These are phyloP conservation scores for Hymenoscyphus infarciens DNA, from an alignment of 2,329 filamentous ascomycete genomes.

Conservation along the genomic window DNA sequence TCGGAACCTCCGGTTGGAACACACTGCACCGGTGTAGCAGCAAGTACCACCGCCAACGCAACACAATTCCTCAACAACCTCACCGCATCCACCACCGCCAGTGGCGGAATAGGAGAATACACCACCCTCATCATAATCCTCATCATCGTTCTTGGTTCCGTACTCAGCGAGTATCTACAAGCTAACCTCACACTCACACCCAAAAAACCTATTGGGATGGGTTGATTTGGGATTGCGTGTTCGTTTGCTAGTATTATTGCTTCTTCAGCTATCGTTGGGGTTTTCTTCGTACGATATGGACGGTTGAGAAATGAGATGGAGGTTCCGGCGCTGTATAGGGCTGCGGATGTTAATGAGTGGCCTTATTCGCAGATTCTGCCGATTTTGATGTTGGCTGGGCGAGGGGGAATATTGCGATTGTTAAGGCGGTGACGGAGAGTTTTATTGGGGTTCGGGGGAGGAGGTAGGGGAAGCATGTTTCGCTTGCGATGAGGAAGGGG, in stretches of 20 bases:
- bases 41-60: constrained; percentile 4
- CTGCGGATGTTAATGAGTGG: neutral
- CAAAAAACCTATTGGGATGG: neutral
- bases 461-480: neutral
- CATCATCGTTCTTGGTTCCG: constrained; percentile 1
- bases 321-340: neutral
- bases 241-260: constrained; percentile 1
- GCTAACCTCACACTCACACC: neutral
- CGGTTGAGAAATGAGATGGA: constrained; percentile 5
- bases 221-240: neutral
- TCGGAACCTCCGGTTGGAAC: neutral
- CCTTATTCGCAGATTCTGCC: constrained; percentile 8
- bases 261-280: neutral
- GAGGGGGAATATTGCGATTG: constrained; percentile 3
- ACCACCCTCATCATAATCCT: neutral
- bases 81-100: neutral
- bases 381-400: constrained; percentile 9
- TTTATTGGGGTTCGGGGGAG: neutral
- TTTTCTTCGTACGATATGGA: neutral
- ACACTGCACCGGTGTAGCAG: neutral
- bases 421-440: constrained; percentile 6
- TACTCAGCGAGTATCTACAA: constrained; percentile 5
- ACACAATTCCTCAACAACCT: constrained; percentile 1
- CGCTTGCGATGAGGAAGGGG: neutral
- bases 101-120: constrained; percentile 4